Percentiles rank a stretch among this genome's conserved stretches.
These are phyloP conservation scores for Cladosporium sp. DNA, from an alignment of 2,329 filamentous ascomycete genomes.

Conservation along the genomic window DNA sequence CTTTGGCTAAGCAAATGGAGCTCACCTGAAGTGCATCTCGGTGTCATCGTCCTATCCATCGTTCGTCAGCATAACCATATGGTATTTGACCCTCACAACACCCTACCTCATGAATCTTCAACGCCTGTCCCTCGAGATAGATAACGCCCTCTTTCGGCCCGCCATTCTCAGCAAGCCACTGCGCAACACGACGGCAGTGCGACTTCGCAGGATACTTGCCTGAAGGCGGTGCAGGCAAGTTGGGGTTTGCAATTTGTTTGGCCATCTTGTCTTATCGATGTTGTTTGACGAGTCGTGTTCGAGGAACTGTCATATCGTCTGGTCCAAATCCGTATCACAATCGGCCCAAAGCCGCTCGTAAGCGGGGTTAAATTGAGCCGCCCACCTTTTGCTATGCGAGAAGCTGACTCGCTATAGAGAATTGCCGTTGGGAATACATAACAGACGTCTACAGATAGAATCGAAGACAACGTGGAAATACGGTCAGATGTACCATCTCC, in stretches of 20 bases:
- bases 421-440: too few species aligned
- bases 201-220: conserved; percentile 76
- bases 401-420: too few species aligned
- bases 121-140: conserved; percentile 83
- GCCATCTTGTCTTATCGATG: conserved; percentile 19
- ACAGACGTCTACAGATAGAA: too few species aligned
- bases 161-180: conserved; percentile 65
- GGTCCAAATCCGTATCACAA: neutral
- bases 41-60: conserved; percentile 71
- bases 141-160: conserved; percentile 67
- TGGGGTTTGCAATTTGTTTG: conserved; percentile 32
- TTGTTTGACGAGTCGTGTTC: conserved; percentile 20
- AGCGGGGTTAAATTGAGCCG: conserved; percentile 2
- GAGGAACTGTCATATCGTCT: neutral
- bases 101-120: conserved; percentile 65
- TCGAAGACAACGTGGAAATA: too few species aligned
- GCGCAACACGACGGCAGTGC: conserved; percentile 78
- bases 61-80: neutral
- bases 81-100: neutral
- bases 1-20: too few species aligned
- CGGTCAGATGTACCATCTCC: too few species aligned
- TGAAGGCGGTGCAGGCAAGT: conserved; percentile 30
- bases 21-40: conserved; percentile 72
- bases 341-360: neutral
- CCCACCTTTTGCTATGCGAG: neutral